Percentiles rank a stretch among this genome's conserved stretches.
phyloP scores from a whole-genome alignment of 306 rosid species.

The Vigna nakashimae region DNA sequence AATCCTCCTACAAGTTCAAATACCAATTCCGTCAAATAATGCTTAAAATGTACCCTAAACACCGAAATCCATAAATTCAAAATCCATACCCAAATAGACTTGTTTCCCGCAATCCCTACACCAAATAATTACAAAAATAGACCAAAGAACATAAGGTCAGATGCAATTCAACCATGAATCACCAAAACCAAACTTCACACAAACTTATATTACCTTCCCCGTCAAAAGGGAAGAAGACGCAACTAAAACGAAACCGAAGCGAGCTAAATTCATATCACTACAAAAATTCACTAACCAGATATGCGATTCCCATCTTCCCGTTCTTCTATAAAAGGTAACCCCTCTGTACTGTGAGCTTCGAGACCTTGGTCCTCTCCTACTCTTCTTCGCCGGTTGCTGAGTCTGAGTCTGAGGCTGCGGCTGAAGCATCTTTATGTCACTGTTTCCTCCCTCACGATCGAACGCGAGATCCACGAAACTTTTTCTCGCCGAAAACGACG shows the following conservation, averaged over 20 bases:
- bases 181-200: constrained; percentile 31
- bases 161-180: constrained; percentile 37
- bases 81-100: constrained; percentile 88
- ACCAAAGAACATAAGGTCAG: constrained; percentile 28
- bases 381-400: constrained; percentile 44
- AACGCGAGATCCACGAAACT: constrained; percentile 70
- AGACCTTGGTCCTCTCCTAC: constrained; percentile 93
- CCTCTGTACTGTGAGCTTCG: constrained; percentile 99
- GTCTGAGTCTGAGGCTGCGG: constrained; percentile 27
- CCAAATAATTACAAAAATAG: constrained; percentile 30
- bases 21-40: constrained; percentile 32
- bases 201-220: constrained; percentile 30
- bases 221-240: neutral
- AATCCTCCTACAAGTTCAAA: constrained; percentile 81
- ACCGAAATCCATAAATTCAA: constrained; percentile 19
- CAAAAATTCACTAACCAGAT: constrained; percentile 75
- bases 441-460: constrained; percentile 47
- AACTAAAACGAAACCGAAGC: constrained; percentile 21
- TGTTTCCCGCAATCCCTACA: constrained; percentile 99
- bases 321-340: constrained; percentile 92
- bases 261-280: neutral
- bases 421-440: constrained; percentile 54
- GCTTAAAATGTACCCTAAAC: constrained; percentile 37
- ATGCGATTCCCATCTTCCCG: constrained; percentile 99
- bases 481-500: constrained; percentile 57